Base-by-base conservation (phyloP, 2,329 filamentous ascomycete genomes). In the Blastomyces parvus region DNA sequence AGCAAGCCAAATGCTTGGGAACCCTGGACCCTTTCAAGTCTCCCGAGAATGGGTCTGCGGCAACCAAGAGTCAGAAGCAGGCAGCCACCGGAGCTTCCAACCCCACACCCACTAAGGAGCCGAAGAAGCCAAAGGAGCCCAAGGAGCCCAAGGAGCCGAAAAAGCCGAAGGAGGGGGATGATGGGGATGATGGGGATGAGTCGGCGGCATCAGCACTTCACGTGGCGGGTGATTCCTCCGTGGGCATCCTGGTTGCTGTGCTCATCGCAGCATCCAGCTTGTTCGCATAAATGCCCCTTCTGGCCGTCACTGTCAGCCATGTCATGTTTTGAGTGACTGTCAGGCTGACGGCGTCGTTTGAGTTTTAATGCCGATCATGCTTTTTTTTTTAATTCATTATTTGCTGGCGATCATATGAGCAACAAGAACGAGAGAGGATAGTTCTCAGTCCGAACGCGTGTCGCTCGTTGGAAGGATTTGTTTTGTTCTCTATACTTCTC, bases 221-320 rank as follows among this genome's bases (percentile, higher is more conserved):
- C 67, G 69, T 79, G 67, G 76, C 74, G 59, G 77, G 79, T 69
- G 77, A 81, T 66, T 82, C 82, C 70, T 81, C 82, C 60, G 82
- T 81, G 62, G 78, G 79, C 62, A 70, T 79, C 50, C 72, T 86
- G 62, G 81, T 79, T 59, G 80, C 80, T 64, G 81, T 81, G 69
- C 74, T 86, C 66, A 75, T 84, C 63, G 79, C 81, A 60, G 74
- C 83, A 62, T 83, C 86, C 70, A 83, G 83, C 66, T 72, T 86
- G 66, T 76, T 84, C 66, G 74, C 87, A 73, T 88, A 57, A 36
- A 50, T 25, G 2, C n/a, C 2, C 13, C n/a, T 2, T 25, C 14
- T 36, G 52, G 40, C 36, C 6, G 55, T n/a, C 33, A 57, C 55
- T 38, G 55, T 83, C 72, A 66, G 57, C 46, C 13, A 9, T 61